phyloP scores from a whole-genome alignment of 176 grass and related monocot species.

The Themeda triandra region DNA sequence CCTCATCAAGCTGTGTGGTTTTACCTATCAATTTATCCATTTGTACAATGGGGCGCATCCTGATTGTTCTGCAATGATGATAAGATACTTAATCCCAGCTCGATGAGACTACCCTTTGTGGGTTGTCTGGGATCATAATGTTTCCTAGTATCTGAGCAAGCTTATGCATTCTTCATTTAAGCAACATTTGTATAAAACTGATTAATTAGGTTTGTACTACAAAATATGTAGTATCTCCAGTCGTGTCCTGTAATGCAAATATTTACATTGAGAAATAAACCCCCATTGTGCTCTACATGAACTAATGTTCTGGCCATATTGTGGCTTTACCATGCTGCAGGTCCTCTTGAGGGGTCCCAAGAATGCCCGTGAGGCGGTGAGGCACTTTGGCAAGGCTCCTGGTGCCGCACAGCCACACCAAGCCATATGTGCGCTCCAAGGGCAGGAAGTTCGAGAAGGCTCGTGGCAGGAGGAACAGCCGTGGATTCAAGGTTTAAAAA shows the following conservation, averaged over 20 bases:
- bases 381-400: constrained; percentile 72
- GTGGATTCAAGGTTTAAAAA: constrained; percentile 66
- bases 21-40: not conserved
- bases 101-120: constrained; percentile 72
- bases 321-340: not conserved
- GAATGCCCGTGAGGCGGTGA: constrained; percentile 72
- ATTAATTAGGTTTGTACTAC: not conserved
- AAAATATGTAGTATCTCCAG: too few species aligned
- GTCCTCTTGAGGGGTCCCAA: constrained; percentile 69
- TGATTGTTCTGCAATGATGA: constrained; percentile 35
- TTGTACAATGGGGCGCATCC: not conserved
- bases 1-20: too few species aligned
- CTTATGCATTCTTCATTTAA: not conserved
- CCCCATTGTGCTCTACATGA: not conserved
- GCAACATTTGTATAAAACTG: not conserved
- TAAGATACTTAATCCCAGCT: constrained; percentile 59
- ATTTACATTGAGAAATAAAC: too few species aligned
- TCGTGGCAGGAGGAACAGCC: constrained; percentile 71
- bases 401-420: constrained; percentile 82
- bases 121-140: constrained; percentile 46
- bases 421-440: constrained; percentile 75
- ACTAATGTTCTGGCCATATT: not conserved
- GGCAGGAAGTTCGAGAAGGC: constrained; percentile 79
- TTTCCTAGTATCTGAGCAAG: constrained; percentile 52
- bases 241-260: too few species aligned